Conservation (phyloP, 1,139 yeast genomes). For the Taphrina flavorubra region DNA sequence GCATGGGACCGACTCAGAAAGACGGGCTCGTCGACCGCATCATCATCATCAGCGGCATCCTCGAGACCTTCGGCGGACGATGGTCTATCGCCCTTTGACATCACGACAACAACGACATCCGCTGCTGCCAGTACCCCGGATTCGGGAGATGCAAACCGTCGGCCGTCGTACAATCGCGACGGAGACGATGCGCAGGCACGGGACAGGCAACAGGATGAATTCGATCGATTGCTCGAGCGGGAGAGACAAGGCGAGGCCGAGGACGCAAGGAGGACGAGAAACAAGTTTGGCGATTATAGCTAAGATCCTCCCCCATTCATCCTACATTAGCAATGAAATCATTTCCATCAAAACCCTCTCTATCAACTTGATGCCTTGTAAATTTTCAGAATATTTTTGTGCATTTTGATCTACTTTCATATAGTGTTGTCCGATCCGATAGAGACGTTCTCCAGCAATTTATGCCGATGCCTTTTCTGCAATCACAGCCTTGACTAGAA, state of each 20-base stretch:
- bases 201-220: constrained; percentile 31
- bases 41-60: neutral
- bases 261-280: constrained; percentile 19
- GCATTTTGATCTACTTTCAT: no score
- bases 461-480: constrained; percentile 27
- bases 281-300: constrained; percentile 35
- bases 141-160: neutral
- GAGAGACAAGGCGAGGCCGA: constrained; percentile 32
- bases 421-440: no score
- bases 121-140: neutral
- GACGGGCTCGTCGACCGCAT: constrained; percentile 10
- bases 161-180: neutral
- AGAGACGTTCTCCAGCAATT: neutral
- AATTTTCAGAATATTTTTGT: no score
- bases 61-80: neutral
- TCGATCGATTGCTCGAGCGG: constrained; percentile 34
- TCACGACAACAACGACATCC: neutral
- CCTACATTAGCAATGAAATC: no score
- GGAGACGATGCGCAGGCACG: neutral
- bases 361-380: no score
- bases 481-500: constrained; percentile 22
- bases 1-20: constrained; percentile 36
- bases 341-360: no score
- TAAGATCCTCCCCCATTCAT: neutral
- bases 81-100: neutral